These are phyloP conservation scores for Mycena epipterygia DNA, from an alignment of 768 basidiomycete species.

Conservation along the genomic window DNA sequence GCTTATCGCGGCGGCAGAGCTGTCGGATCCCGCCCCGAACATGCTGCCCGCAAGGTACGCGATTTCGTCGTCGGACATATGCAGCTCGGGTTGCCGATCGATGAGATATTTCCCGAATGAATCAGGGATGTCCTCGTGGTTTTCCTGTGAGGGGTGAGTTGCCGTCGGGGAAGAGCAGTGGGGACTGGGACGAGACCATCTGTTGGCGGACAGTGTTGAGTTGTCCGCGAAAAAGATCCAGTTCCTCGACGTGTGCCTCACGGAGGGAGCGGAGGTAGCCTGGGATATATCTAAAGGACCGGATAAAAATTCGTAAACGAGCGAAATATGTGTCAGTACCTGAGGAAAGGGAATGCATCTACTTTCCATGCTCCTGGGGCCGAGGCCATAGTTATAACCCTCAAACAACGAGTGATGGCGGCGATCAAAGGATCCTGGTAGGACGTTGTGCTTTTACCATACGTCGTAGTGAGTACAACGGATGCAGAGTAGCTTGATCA, in stretches of 20 bases:
- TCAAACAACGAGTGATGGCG: not conserved
- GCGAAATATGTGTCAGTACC: not conserved
- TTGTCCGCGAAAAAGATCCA: not conserved
- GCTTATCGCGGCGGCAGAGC: slow-evolving; percentile 57
- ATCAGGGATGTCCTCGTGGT: not conserved
- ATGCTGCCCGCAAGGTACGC: slow-evolving; percentile 74
- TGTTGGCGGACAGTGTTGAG: not conserved
- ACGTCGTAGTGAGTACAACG: not conserved
- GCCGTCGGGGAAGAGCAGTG: not conserved
- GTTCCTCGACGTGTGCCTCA: not conserved
- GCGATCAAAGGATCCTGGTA: not conserved
- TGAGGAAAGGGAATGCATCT: not conserved
- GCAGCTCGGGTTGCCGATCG: slow-evolving; percentile 64
- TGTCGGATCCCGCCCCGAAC: slow-evolving; percentile 77
- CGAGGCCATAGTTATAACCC: not conserved
- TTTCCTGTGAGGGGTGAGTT: not conserved
- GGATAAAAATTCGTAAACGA: not conserved
- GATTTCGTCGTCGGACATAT: slow-evolving; percentile 67
- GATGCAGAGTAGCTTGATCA: not conserved
- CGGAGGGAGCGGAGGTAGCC: not conserved
- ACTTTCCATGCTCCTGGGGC: not conserved
- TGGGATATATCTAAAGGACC: not conserved
- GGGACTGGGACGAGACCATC: not conserved
- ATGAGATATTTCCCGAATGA: slow-evolving; percentile 42
- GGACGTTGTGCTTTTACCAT: not conserved